phyloP scores from a whole-genome alignment of 1,139 yeast species.

The Magnusiomyces tetraspermus region DNA sequence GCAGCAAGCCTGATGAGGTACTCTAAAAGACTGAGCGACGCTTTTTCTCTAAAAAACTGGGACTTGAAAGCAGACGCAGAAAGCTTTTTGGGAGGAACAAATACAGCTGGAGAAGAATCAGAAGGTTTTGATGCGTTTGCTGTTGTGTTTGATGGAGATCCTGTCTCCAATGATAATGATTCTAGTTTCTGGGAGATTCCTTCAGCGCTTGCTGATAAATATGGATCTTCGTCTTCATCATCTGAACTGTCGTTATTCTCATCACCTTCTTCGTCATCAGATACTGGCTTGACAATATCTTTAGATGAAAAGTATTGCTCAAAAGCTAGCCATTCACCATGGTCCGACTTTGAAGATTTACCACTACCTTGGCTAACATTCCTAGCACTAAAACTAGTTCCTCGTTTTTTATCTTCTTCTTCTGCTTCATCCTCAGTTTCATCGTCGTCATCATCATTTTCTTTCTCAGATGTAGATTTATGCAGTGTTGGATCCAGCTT shows the following conservation, averaged over 20 bases:
- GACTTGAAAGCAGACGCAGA: neutral
- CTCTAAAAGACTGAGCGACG: slow-evolving; percentile 52
- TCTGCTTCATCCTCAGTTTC: slow-evolving; percentile 27
- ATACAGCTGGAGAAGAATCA: neutral
- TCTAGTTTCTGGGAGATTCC: neutral
- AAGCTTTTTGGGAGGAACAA: neutral
- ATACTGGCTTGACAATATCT: slow-evolving; percentile 17
- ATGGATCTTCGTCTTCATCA: slow-evolving; percentile 17
- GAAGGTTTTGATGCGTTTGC: neutral
- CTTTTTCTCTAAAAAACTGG: neutral
- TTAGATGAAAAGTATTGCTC: slow-evolving; percentile 36
- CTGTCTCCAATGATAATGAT: neutral
- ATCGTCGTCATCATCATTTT: slow-evolving; percentile 10
- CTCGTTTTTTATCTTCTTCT: too few species aligned
- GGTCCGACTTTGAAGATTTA: neutral
- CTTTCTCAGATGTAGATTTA: slow-evolving; percentile 5
- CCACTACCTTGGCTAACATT: slow-evolving; percentile 4
- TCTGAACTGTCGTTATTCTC: slow-evolving; percentile 12
- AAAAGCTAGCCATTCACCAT: slow-evolving; percentile 45
- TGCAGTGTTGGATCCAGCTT: slow-evolving; percentile 30
- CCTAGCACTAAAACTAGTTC: too few species aligned
- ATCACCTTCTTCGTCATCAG: slow-evolving; percentile 20
- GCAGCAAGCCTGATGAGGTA: slow-evolving; percentile 54
- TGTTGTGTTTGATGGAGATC: neutral
- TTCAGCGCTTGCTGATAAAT: neutral